Evolutionary conservation across 2,329 filamentous ascomycete genomes (phyloP).

Genomic region (Stagonosporopsis rhizophila): DNA sequence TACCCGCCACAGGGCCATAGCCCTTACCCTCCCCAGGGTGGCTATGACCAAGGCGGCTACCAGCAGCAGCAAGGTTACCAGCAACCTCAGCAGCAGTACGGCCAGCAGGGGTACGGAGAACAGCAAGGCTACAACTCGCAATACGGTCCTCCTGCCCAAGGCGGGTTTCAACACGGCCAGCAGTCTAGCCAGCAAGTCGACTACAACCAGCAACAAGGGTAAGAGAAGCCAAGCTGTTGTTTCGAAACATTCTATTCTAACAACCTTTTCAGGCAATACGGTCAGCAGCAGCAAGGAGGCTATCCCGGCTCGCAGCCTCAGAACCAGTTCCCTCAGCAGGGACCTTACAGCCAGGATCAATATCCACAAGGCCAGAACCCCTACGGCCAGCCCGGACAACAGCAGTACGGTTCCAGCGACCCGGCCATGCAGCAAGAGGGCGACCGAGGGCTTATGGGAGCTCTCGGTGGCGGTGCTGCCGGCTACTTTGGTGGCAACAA

Average conservation of each 20-base stretch:
- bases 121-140: slow-evolving; percentile 40
- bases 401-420: slow-evolving; percentile 52
- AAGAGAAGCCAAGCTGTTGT: slow-evolving; percentile 19
- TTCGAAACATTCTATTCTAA: slow-evolving; percentile 27
- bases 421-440: slow-evolving; percentile 58
- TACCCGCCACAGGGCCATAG: slow-evolving; percentile 45
- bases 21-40: slow-evolving; percentile 39
- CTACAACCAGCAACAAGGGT: slow-evolving; percentile 47
- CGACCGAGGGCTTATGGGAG: slow-evolving; percentile 65
- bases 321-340: slow-evolving; percentile 52
- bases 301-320: slow-evolving; percentile 43
- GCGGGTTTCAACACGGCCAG: slow-evolving; percentile 58
- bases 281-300: slow-evolving; percentile 37
- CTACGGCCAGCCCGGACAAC: slow-evolving; percentile 49
- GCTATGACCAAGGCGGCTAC: slow-evolving; percentile 42
- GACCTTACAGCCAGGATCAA: slow-evolving; percentile 48
- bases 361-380: slow-evolving; percentile 43
- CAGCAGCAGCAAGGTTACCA: slow-evolving; percentile 42
- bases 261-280: slow-evolving; percentile 28
- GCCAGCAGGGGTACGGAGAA: slow-evolving; percentile 44
- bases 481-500: slow-evolving; percentile 64
- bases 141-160: slow-evolving; percentile 57
- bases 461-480: slow-evolving; percentile 63
- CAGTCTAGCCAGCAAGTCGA: slow-evolving; percentile 40
- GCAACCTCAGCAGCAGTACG: slow-evolving; percentile 42